A percentile compares a stretch with the other conserved stretches of the same genome.
Conservation (phyloP, 805 yeast genomes). For the Kuraishia capsulata region DNA sequence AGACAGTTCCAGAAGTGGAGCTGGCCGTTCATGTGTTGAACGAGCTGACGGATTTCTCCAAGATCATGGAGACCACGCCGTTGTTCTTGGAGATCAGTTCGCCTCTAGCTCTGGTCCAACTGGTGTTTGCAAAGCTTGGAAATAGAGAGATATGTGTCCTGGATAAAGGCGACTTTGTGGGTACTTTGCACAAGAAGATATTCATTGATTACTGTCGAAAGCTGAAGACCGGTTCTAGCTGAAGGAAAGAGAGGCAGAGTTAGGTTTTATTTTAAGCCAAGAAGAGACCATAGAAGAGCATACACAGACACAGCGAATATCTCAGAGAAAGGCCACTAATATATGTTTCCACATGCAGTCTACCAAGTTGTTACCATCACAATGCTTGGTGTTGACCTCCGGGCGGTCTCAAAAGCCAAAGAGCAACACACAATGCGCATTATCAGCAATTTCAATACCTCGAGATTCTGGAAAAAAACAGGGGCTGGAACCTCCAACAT, state of each 20-base stretch:
- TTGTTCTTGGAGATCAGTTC: conserved; percentile 36
- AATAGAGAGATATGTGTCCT: conserved; percentile 36
- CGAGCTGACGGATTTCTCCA: conserved; percentile 28
- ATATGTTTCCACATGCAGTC: too few species aligned
- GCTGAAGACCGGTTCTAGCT: too few species aligned
- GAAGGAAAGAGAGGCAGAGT: too few species aligned
- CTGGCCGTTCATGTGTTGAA: conserved; percentile 7
- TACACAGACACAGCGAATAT: too few species aligned
- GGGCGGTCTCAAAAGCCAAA: too few species aligned
- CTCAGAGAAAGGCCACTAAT: too few species aligned
- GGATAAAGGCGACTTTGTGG: conserved; percentile 36
- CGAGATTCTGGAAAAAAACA: too few species aligned
- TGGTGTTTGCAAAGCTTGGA: conserved; percentile 43
- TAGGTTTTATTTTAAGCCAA: too few species aligned
- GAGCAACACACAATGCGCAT: background rate
- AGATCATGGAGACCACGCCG: conserved; percentile 35
- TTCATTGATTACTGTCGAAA: conserved; percentile 30
- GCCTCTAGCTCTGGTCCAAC: conserved; percentile 39
- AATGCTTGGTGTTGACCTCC: too few species aligned
- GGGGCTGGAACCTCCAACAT: too few species aligned
- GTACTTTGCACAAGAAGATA: conserved; percentile 43
- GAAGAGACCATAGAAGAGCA: too few species aligned
- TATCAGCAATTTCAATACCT: background rate
- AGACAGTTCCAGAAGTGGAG: background rate
- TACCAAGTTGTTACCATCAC: too few species aligned